phyloP scores from a whole-genome alignment of 2,329 filamentous ascomycete genomes.

The Colletotrichum godetiae region DNA sequence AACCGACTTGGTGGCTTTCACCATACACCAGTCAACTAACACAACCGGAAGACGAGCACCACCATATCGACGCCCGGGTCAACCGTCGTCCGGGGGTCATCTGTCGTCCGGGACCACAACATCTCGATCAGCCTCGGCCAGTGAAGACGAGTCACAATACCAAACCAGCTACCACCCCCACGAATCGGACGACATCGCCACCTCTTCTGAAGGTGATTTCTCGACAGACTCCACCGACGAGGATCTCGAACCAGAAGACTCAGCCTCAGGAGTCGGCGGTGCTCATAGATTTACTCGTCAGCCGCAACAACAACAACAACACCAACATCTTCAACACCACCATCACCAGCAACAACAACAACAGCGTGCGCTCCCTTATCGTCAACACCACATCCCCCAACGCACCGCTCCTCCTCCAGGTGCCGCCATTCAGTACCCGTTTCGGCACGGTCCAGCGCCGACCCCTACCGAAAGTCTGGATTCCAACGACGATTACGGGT shows the following conservation, averaged over 20 bases:
- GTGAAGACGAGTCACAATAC: constrained; percentile 52
- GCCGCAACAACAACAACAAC: not conserved
- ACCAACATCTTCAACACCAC: too few relatives aligned
- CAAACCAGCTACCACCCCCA: constrained; percentile 32
- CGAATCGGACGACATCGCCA: constrained; percentile 45
- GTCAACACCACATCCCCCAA: not conserved
- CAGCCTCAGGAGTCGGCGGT: constrained; percentile 62
- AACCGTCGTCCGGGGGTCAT: constrained; percentile 36
- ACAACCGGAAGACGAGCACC: constrained; percentile 19
- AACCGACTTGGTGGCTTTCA: constrained; percentile 35
- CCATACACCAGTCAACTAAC: constrained; percentile 38
- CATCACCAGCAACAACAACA: not conserved
- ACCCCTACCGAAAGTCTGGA: constrained; percentile 72
- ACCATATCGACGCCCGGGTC: constrained; percentile 38
- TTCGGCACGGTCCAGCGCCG: constrained; percentile 57
- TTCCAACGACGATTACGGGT: constrained; percentile 67
- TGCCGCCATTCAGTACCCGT: constrained; percentile 43
- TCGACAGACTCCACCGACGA: constrained; percentile 59
- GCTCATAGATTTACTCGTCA: constrained; percentile 42
- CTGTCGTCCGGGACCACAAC: constrained; percentile 36
- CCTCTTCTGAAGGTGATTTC: constrained; percentile 48
- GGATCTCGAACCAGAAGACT: constrained; percentile 63
- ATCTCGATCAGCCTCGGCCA: constrained; percentile 48
- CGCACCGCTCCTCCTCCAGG: constrained; percentile 36
- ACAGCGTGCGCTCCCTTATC: not conserved